A percentile compares a stretch with the other conserved stretches of the same genome.
Evolutionary conservation across 108 stramenopile genomes (phyloP).

Genomic region (Pinguiococcus pyrenoidosus): DNA sequence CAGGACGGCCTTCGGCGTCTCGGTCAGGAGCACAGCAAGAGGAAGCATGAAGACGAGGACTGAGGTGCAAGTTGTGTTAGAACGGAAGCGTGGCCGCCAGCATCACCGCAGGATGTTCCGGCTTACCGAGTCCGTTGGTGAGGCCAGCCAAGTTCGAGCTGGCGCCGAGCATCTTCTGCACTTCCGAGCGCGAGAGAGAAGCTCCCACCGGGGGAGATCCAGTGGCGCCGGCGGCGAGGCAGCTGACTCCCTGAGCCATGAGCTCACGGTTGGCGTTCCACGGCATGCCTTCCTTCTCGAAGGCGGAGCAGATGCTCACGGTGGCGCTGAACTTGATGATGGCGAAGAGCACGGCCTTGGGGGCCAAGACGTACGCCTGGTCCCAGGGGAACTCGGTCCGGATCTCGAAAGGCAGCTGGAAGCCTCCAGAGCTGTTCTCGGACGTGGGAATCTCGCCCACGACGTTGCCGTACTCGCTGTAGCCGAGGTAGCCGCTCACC

Average conservation of each 20-base stretch:
- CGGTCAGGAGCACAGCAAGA: conserved; percentile 55
- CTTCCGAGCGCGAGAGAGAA: conserved; percentile 55
- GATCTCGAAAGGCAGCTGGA: neutral
- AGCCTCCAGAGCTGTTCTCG: conserved; percentile 15
- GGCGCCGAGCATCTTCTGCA: conserved; percentile 60
- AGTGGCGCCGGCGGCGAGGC: conserved; percentile 48
- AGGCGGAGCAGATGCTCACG: conserved; percentile 59
- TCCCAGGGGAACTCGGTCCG: neutral
- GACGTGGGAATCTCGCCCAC: conserved; percentile 59
- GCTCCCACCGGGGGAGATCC: conserved; percentile 62
- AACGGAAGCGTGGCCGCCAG: too few relatives aligned
- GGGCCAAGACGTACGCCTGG: conserved; percentile 24
- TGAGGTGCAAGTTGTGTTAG: too few relatives aligned
- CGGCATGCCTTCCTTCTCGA: conserved; percentile 53
- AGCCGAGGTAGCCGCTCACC: conserved; percentile 44
- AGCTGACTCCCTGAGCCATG: conserved; percentile 54
- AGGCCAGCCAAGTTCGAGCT: conserved; percentile 55
- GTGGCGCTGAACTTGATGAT: conserved; percentile 61
- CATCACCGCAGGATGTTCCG: conserved; percentile 63
- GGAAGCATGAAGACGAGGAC: conserved; percentile 60
- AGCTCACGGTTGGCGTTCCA: conserved; percentile 64
- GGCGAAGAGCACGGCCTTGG: conserved; percentile 49
- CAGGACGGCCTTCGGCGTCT: too few relatives aligned
- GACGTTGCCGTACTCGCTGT: conserved; percentile 50
- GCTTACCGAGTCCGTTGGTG: conserved; percentile 45